A percentile compares a stretch with the other conserved stretches of the same genome.
Evolutionary conservation across 2,329 filamentous ascomycete species (phyloP).

Genomic region (Seiridium cupressi): DNA sequence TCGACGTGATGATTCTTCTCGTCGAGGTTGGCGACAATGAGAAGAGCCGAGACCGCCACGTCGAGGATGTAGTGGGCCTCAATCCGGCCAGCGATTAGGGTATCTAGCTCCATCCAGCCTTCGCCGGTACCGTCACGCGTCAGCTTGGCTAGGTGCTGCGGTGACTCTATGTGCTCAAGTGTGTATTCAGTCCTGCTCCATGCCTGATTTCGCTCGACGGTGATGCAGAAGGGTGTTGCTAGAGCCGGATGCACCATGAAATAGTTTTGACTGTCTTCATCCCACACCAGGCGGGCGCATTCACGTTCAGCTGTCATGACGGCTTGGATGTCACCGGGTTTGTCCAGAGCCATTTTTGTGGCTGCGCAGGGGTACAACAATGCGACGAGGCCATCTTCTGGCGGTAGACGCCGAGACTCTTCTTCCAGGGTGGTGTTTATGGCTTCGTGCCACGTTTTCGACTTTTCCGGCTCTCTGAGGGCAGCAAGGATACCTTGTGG

Average conservation of each 20-base stretch:
- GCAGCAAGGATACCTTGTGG: constrained; percentile 27
- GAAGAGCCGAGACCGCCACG: constrained; percentile 57
- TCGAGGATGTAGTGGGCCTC: constrained; percentile 62
- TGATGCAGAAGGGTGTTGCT: constrained; percentile 61
- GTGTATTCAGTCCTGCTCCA: constrained; percentile 63
- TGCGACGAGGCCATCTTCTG: constrained; percentile 64
- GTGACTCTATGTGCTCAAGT: constrained; percentile 63
- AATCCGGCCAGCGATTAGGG: constrained; percentile 56
- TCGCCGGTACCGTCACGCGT: constrained; percentile 58
- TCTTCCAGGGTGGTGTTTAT: constrained; percentile 59
- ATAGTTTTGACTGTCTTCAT: constrained; percentile 56
- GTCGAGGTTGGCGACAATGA: constrained; percentile 58
- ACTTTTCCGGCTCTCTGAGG: constrained; percentile 29
- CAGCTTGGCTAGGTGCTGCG: constrained; percentile 58
- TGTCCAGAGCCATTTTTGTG: constrained; percentile 60
- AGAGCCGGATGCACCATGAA: constrained; percentile 64
- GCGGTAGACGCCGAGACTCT: constrained; percentile 48
- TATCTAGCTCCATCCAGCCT: constrained; percentile 62
- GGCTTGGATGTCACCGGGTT: constrained; percentile 56
- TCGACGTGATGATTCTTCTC: constrained; percentile 50
- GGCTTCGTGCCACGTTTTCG: constrained; percentile 56
- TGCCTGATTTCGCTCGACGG: constrained; percentile 55
- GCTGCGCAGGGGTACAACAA: constrained; percentile 66
- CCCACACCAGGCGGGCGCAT: constrained; percentile 71
- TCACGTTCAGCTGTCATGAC: constrained; percentile 65